Percentiles rank a stretch among this genome's conserved stretches.
phyloP scores from a whole-genome alignment of 148 eudicot genomes.

The Bassia scoparia region DNA sequence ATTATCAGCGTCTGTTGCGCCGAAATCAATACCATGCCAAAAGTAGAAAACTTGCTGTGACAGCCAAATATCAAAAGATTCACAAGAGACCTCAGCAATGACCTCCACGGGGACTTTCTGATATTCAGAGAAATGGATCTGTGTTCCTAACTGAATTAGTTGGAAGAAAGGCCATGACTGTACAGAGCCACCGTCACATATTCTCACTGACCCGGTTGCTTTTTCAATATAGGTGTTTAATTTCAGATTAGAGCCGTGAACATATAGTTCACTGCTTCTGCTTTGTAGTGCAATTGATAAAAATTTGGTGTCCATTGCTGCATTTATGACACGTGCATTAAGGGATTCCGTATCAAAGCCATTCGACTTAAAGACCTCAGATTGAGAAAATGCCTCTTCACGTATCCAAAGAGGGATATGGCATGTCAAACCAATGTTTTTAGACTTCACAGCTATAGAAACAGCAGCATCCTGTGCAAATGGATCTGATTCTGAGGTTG shows the following conservation, averaged over 20 bases:
- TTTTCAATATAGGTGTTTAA: conserved; percentile 44
- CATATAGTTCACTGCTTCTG: conserved; percentile 43
- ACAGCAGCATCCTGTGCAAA: conserved; percentile 23
- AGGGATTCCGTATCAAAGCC: conserved; percentile 24
- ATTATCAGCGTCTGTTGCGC: conserved; percentile 37
- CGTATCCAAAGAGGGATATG: conserved; percentile 56
- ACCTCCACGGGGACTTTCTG: conserved; percentile 26
- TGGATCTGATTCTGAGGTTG: conserved; percentile 31
- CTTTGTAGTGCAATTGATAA: conserved; percentile 46
- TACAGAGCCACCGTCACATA: conserved; percentile 32
- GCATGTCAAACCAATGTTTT: conserved; percentile 44
- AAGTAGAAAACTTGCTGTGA: conserved; percentile 66
- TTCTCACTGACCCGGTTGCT: conserved; percentile 47
- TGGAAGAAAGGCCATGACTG: conserved; percentile 74
- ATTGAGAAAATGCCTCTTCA: conserved; percentile 34
- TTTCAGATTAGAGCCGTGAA: conserved; percentile 34
- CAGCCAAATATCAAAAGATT: conserved; percentile 66
- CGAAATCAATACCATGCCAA: conserved; percentile 46
- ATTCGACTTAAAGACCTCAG: conserved; percentile 28
- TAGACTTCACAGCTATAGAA: conserved; percentile 40
- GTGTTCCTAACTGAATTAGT: conserved; percentile 45
- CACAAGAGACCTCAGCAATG: conserved; percentile 40
- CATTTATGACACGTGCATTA: conserved; percentile 19
- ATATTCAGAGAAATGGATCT: conserved; percentile 38
- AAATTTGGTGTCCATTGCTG: conserved; percentile 42